These are phyloP conservation scores for Mycena albidolilacea DNA, from an alignment of 768 basidiomycete species.

Conservation along the genomic window DNA sequence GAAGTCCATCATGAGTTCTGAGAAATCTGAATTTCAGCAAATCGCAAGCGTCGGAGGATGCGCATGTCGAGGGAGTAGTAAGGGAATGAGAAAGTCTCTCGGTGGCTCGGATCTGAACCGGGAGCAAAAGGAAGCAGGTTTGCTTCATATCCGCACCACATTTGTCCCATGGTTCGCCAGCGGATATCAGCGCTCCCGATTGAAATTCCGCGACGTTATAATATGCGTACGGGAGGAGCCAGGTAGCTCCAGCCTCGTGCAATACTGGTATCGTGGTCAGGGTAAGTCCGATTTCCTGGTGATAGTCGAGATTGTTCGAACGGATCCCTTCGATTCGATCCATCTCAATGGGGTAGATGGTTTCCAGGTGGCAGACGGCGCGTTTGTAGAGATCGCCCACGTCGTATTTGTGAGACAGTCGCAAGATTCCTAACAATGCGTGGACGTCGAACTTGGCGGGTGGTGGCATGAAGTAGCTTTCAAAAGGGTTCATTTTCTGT, in stretches of 20 bases:
- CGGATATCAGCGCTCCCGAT: neutral
- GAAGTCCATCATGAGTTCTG: neutral
- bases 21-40: neutral
- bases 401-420: slow-evolving; percentile 24
- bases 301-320: too few relatives aligned
- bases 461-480: slow-evolving; percentile 20
- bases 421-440: neutral
- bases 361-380: slow-evolving; percentile 12
- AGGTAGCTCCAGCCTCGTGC: neutral
- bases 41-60: neutral
- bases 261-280: neutral
- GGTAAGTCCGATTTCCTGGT: neutral
- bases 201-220: neutral
- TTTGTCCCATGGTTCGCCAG: neutral
- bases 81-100: neutral
- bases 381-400: slow-evolving; percentile 18
- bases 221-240: slow-evolving; percentile 11
- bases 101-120: neutral
- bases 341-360: neutral
- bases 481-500: neutral
- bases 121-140: neutral
- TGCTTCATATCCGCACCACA: neutral
- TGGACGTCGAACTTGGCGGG: neutral
- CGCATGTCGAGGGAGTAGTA: neutral
- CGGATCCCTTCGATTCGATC: neutral